phyloP scores from a whole-genome alignment of 371 early-diverging fungal genomes.

The Saksenaea vasiformis region DNA sequence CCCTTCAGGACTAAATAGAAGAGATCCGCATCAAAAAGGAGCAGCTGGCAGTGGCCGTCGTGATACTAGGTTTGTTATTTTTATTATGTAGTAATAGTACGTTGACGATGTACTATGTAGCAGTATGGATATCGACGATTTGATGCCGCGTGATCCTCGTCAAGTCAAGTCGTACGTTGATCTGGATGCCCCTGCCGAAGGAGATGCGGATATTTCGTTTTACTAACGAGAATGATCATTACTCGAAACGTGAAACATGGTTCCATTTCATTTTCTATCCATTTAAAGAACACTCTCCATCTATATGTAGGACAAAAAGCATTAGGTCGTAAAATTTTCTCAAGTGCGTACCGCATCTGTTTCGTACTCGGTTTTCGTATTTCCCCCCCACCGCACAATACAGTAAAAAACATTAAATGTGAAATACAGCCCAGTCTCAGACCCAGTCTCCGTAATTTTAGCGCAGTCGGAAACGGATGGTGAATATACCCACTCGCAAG shows the following conservation, averaged over 20 bases:
- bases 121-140: slow-evolving; percentile 32
- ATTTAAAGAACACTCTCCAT: not conserved
- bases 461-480: too few relatives aligned
- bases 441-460: too few relatives aligned
- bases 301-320: not conserved
- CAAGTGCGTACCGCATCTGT: not conserved
- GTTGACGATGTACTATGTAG: not conserved
- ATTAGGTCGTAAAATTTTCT: not conserved
- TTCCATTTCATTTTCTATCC: not conserved
- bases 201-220: slow-evolving; percentile 67
- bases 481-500: too few relatives aligned
- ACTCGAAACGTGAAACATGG: not conserved
- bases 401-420: too few relatives aligned
- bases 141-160: slow-evolving; percentile 61
- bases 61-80: slow-evolving; percentile 6
- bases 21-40: slow-evolving; percentile 16
- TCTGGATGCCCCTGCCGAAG: slow-evolving; percentile 86
- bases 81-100: not conserved
- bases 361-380: too few relatives aligned
- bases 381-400: too few relatives aligned
- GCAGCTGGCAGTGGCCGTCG: slow-evolving; percentile 12
- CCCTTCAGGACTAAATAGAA: not conserved
- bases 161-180: slow-evolving; percentile 88
- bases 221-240: slow-evolving; percentile 18
- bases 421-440: too few relatives aligned